phyloP scores from a whole-genome alignment of 129 eudicot genomes.

The Sambucus nigra region DNA sequence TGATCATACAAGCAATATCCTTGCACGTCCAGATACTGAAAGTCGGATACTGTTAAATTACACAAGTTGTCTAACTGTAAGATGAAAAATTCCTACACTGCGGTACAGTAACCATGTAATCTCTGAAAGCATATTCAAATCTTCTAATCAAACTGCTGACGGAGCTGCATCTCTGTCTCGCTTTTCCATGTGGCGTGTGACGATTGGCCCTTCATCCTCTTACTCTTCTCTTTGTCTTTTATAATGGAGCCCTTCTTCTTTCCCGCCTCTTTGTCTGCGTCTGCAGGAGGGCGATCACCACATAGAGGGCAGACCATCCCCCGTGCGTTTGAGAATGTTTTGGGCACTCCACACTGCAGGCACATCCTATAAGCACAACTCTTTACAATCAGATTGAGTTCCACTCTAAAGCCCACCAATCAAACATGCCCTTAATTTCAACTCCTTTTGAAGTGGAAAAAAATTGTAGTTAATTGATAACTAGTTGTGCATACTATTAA shows the following conservation, averaged over 20 bases:
- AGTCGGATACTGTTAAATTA: too few species aligned
- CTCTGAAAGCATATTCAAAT: neutral
- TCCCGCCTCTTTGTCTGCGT: conserved; percentile 31
- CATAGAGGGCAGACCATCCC: conserved; percentile 90
- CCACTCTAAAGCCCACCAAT: too few species aligned
- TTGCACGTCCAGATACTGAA: too few species aligned
- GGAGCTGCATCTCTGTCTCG: conserved; percentile 97
- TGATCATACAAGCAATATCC: too few species aligned
- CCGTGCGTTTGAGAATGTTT: conserved; percentile 58
- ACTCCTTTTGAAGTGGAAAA: too few species aligned
- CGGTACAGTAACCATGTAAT: neutral
- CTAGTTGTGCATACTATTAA: too few species aligned
- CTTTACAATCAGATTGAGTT: neutral
- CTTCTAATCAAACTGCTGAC: conserved; percentile 83
- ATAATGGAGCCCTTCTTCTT: conserved; percentile 74
- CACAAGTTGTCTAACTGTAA: too few species aligned
- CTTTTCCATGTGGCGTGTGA: conserved; percentile 98
- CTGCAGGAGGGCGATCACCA: conserved; percentile 52
- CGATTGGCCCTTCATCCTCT: conserved; percentile 97
- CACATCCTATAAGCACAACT: conserved; percentile 58
- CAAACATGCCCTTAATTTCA: too few species aligned
- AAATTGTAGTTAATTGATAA: too few species aligned
- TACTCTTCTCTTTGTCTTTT: conserved; percentile 90
- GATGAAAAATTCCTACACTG: neutral
- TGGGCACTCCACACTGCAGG: conserved; percentile 85